Conservation (phyloP, 768 basidiomycete genomes). For the Russula sp. region DNA sequence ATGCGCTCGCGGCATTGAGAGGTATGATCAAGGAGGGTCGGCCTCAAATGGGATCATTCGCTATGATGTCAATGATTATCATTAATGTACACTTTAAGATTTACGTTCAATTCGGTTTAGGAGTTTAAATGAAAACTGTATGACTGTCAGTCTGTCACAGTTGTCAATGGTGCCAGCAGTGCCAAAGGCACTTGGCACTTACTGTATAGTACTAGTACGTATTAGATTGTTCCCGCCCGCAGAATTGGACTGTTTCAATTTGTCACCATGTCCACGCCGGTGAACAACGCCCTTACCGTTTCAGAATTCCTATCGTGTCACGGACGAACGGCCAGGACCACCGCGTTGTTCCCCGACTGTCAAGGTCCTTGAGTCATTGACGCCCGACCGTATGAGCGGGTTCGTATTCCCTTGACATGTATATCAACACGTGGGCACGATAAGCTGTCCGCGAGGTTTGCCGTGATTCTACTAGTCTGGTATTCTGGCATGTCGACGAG, state of each 20-base stretch:
- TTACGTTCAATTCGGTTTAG: not conserved
- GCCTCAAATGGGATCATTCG: not conserved
- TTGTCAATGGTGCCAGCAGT: not conserved
- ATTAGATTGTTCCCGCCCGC: not conserved
- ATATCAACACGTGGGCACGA: not conserved
- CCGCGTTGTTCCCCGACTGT: not conserved
- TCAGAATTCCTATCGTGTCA: not conserved
- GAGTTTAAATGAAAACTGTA: not conserved
- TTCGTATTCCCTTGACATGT: not conserved
- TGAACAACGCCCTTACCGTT: not conserved
- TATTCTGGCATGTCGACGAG: no score
- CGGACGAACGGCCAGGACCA: not conserved
- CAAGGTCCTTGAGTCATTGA: not conserved
- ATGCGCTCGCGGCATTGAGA: slow-evolving; percentile 31
- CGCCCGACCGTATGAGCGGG: not conserved
- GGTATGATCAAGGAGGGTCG: not conserved
- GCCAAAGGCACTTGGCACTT: not conserved
- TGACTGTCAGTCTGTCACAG: not conserved
- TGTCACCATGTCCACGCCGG: not conserved
- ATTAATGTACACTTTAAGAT: not conserved
- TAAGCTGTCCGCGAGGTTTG: not conserved
- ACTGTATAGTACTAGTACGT: no score
- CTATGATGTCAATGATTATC: not conserved
- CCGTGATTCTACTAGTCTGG: no score
- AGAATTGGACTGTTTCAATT: not conserved